phyloP scores from a whole-genome alignment of 2,329 filamentous ascomycete genomes.

The Trichoderma sp. region DNA sequence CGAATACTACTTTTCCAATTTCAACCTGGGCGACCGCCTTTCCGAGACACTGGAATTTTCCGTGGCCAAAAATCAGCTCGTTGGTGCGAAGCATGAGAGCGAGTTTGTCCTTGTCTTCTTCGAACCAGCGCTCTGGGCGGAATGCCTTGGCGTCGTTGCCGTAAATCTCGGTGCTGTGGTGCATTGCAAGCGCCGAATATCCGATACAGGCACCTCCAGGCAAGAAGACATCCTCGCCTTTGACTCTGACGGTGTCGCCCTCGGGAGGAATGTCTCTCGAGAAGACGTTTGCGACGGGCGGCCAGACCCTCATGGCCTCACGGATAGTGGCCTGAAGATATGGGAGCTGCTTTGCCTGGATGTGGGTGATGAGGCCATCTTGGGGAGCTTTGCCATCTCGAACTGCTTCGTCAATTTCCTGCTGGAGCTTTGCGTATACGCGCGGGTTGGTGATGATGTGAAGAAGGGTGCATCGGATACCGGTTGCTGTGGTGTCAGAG shows the following conservation, averaged over 20 bases:
- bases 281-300: slow-evolving; percentile 29
- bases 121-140: slow-evolving; percentile 39
- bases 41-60: slow-evolving; percentile 39
- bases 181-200: slow-evolving; percentile 32
- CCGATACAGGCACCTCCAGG: slow-evolving; percentile 33
- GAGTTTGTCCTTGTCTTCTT: slow-evolving; percentile 29
- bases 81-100: slow-evolving; percentile 34
- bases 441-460: slow-evolving; percentile 49
- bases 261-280: slow-evolving; percentile 25
- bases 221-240: slow-evolving; percentile 39
- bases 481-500: slow-evolving; percentile 47
- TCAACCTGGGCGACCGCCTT: slow-evolving; percentile 39
- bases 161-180: slow-evolving; percentile 32
- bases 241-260: slow-evolving; percentile 30
- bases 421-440: slow-evolving; percentile 44
- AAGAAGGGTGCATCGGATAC: slow-evolving; percentile 46
- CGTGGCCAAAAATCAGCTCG: slow-evolving; percentile 39
- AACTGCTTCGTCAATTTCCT: slow-evolving; percentile 48
- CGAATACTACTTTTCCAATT: slow-evolving; percentile 38
- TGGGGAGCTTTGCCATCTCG: slow-evolving; percentile 35
- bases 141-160: slow-evolving; percentile 35
- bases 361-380: slow-evolving; percentile 40
- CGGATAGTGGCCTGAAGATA: slow-evolving; percentile 47
- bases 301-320: slow-evolving; percentile 37
- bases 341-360: slow-evolving; percentile 38